These are phyloP conservation scores for Geotrichum carabidarum DNA, from an alignment of 1,139 yeast genomes.

Conservation along the genomic window DNA sequence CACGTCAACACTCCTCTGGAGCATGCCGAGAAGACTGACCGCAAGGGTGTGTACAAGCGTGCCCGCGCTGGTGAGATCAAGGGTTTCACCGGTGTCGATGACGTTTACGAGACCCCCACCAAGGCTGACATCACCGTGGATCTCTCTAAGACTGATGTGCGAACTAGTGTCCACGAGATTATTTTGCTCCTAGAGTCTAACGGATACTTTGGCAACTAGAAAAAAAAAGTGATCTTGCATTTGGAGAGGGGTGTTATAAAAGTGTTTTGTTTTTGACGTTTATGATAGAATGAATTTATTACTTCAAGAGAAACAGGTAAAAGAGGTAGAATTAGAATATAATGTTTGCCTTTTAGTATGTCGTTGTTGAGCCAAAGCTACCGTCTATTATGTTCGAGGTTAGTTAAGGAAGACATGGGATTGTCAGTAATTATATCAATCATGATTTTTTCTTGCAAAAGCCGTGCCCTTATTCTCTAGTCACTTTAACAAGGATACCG, in stretches of 20 bases:
- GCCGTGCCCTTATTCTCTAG: no score
- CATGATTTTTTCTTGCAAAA: no score
- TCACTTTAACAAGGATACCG: no score
- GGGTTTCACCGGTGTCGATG: slow-evolving; percentile 45
- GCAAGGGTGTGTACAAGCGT: slow-evolving; percentile 45
- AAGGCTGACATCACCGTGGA: slow-evolving; percentile 54
- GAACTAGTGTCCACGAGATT: slow-evolving; percentile 65
- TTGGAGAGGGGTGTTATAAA: no score
- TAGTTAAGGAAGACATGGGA: no score
- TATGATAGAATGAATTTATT: no score
- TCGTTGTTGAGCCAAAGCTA: no score
- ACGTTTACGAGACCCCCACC: slow-evolving; percentile 46
- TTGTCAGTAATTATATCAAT: no score
- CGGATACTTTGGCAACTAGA: slow-evolving; percentile 57
- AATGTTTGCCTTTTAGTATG: no score
- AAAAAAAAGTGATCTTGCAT: background rate
- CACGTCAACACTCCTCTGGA: slow-evolving; percentile 50
- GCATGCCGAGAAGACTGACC: slow-evolving; percentile 43
- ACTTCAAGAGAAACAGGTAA: no score
- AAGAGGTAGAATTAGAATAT: background rate
- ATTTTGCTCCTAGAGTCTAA: slow-evolving; percentile 68
- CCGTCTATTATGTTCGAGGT: no score
- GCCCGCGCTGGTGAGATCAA: slow-evolving; percentile 47
- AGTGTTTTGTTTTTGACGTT: no score
- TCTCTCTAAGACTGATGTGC: slow-evolving; percentile 46